Evolutionary conservation across 106 monocot species (phyloP).

Genomic region (Phalaenopsis equestris): DNA sequence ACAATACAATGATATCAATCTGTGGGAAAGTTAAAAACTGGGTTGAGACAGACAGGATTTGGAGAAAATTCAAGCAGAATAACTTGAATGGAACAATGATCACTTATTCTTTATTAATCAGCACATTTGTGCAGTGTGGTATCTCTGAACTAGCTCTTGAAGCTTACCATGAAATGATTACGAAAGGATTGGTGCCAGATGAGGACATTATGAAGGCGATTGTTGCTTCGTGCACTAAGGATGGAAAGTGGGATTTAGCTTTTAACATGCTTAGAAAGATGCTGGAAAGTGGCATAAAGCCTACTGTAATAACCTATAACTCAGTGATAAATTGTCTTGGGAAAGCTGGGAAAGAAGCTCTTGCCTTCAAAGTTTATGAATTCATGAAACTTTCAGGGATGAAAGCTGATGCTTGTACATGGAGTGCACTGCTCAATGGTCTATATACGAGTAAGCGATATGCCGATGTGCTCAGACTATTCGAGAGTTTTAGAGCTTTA

Average conservation of each 20-base stretch:
- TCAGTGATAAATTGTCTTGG: slow-evolving; percentile 87
- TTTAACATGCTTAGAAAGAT: slow-evolving; percentile 51
- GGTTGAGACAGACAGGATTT: slow-evolving; percentile 51
- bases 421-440: slow-evolving; percentile 73
- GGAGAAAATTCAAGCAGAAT: slow-evolving; percentile 60
- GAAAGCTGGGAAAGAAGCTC: slow-evolving; percentile 58
- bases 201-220: slow-evolving; percentile 84
- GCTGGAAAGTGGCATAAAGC: slow-evolving; percentile 49
- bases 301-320: slow-evolving; percentile 66
- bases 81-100: slow-evolving; percentile 36
- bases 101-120: slow-evolving; percentile 73
- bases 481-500: slow-evolving; percentile 41
- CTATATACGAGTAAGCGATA: slow-evolving; percentile 57
- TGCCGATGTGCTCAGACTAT: slow-evolving; percentile 47
- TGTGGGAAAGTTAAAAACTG: slow-evolving; percentile 67
- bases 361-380: slow-evolving; percentile 63
- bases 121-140: slow-evolving; percentile 81
- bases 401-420: slow-evolving; percentile 71
- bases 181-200: slow-evolving; percentile 38
- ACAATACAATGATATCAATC: slow-evolving; percentile 82
- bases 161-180: slow-evolving; percentile 78
- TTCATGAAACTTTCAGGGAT: slow-evolving; percentile 48
- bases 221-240: slow-evolving; percentile 73
- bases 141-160: slow-evolving; percentile 62
- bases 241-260: slow-evolving; percentile 70